Percentiles rank a stretch among this genome's conserved stretches.
phyloP scores from a whole-genome alignment of 2,329 filamentous ascomycete genomes.

The Diaporthe sp. region DNA sequence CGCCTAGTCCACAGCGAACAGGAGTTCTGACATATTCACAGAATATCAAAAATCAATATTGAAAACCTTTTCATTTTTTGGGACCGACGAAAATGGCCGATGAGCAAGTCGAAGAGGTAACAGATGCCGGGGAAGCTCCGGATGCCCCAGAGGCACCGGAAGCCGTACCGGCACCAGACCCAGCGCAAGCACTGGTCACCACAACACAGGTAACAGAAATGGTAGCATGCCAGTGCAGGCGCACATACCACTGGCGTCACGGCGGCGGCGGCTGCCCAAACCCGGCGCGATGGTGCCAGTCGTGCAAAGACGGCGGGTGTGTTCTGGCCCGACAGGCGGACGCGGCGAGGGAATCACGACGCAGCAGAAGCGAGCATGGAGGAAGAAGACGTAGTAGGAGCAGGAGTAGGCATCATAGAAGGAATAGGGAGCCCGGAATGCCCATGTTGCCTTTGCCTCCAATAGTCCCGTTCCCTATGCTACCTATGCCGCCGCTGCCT shows the following conservation, averaged over 20 bases:
- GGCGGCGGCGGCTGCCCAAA: neutral
- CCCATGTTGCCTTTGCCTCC: neutral
- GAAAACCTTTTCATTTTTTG: too few relatives aligned
- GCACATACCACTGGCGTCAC: constrained; percentile 6
- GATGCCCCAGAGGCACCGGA: too few relatives aligned
- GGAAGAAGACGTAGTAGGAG: neutral
- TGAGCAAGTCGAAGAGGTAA: neutral
- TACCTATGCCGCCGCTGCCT: neutral
- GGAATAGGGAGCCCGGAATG: neutral
- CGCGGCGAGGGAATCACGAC: neutral
- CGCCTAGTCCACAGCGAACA: neutral
- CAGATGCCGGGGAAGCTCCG: neutral
- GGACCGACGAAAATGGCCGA: constrained; percentile 17
- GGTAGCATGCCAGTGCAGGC: constrained; percentile 18
- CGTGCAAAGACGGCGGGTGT: constrained; percentile 25
- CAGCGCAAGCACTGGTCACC: neutral
- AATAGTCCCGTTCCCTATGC: neutral
- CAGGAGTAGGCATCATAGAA: neutral
- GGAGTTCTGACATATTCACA: neutral
- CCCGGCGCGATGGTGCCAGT: constrained; percentile 23
- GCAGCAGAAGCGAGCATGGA: neutral
- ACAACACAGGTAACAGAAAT: neutral
- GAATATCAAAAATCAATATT: neutral
- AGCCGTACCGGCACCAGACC: neutral
- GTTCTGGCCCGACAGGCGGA: neutral